Conservation (phyloP, 202 grass and related monocot species). For the Carex arenaria region DNA sequence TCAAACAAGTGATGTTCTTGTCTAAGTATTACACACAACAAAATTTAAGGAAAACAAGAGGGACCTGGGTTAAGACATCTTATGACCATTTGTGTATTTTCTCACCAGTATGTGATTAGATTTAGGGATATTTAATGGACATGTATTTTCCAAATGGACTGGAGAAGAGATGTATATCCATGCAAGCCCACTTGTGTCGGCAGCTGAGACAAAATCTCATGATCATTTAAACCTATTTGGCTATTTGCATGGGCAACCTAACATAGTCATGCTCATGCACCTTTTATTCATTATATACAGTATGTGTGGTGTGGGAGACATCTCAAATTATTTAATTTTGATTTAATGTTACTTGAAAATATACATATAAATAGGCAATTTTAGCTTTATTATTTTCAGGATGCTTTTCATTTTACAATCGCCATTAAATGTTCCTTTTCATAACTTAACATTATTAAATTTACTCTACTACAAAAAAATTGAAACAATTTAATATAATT, state of each 20-base stretch:
- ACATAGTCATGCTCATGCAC: not conserved
- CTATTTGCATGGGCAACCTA: constrained; percentile 5
- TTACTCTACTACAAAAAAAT: not conserved
- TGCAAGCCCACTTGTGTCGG: not conserved
- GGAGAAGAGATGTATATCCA: not conserved
- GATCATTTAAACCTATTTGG: constrained; percentile 15
- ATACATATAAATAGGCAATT: not conserved
- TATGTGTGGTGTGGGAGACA: not conserved
- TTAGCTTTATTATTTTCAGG: not conserved
- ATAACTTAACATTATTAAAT: not conserved
- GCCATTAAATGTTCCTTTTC: not conserved
- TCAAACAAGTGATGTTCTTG: not conserved
- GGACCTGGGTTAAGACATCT: not conserved
- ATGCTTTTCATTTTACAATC: not conserved
- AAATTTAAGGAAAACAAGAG: not conserved
- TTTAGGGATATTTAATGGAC: not conserved
- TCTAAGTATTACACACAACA: not conserved
- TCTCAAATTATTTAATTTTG: not conserved
- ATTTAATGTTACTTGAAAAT: not conserved
- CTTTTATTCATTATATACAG: not conserved
- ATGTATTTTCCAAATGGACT: not conserved
- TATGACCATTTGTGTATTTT: not conserved
- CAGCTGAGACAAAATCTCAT: not conserved
- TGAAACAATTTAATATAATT: not conserved
- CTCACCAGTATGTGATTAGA: not conserved